Evolutionary conservation across 2,329 filamentous ascomycete species (phyloP).

Genomic region (Chaetomium globosum): DNA sequence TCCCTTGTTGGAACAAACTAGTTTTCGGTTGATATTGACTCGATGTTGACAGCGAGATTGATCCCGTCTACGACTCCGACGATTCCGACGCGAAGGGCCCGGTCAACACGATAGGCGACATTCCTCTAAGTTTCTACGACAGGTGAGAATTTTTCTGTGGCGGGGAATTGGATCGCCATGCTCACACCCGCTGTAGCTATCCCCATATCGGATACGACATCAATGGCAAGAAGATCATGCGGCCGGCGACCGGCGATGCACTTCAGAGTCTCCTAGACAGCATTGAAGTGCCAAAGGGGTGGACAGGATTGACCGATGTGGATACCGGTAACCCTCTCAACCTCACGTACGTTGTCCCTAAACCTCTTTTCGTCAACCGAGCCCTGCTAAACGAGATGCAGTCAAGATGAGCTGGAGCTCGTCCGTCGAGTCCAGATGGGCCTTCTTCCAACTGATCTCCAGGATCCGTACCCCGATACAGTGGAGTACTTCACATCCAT

Average conservation of each 20-base stretch:
- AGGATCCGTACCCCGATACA: slow-evolving; percentile 90
- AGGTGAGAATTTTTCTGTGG: slow-evolving; percentile 45
- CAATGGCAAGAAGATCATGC: slow-evolving; percentile 97
- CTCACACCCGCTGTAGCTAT: slow-evolving; percentile 52
- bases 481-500: slow-evolving; percentile 93
- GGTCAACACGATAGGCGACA: slow-evolving; percentile 91
- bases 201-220: slow-evolving; percentile 99
- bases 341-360: slow-evolving; percentile 47
- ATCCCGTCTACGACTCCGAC: slow-evolving; percentile 94
- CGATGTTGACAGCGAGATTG: slow-evolving; percentile 63
- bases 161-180: not conserved
- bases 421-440: slow-evolving; percentile 86
- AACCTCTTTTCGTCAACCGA: not conserved
- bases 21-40: slow-evolving; percentile 20
- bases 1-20: not conserved
- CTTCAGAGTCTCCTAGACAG: slow-evolving; percentile 91
- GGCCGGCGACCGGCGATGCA: slow-evolving; percentile 89
- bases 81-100: slow-evolving; percentile 80
- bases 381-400: slow-evolving; percentile 42
- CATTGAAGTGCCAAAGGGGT: slow-evolving; percentile 95
- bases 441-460: slow-evolving; percentile 82
- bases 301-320: slow-evolving; percentile 94
- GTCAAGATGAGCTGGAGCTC: slow-evolving; percentile 83
- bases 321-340: slow-evolving; percentile 90
- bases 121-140: slow-evolving; percentile 93